Evolutionary conservation across 495 filamentous ascomycete species (phyloP), one percentile per base, ranked within the genome.

Genomic region (Daldinia childiae): DNA sequence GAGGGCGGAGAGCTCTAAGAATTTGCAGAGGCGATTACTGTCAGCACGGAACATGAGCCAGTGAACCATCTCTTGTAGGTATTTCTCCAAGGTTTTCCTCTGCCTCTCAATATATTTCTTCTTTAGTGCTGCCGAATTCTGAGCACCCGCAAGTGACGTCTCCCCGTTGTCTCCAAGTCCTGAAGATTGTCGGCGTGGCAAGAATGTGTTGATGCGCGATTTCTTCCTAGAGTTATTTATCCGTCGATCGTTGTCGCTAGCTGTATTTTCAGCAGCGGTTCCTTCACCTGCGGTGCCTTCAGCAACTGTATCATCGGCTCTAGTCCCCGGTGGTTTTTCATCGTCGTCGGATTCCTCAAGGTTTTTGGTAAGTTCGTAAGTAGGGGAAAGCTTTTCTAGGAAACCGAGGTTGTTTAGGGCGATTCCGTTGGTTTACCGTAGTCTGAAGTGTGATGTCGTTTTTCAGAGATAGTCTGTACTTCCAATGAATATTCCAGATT

Each of bases 11-110:
- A 99, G 79, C 78, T 99, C 95, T 12, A 99, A 82, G 76, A 99
- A 99, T 73, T 94, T 95, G 82, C 95, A 99, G 12, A 99, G 82
- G 12, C 95, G 89, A 74, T 97, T 99, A 79, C 93, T 97, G 74
- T 98, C 96, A 15, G 95, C 88, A 50, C 95, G 88, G 81, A 99
- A 98, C 72, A 98, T 98, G 72, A 98, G 87, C 85, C 92, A 96
- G 19, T 91, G 87, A 26, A 97, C 97, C 89, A 98, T 90, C 73
- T 94, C 91, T 72, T 95, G 92, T n/a, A 99, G 82, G 77, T 99
- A 99, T 36, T 87, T 87, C 76, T 98, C 95, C 11, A 99, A 83
- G 72, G 93, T 94, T 78, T 89, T 91, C 58, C 95, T 87, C 77
- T 98, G 94, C 56, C 89, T 87, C 76, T 85, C 78, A 72, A 86